Base-by-base conservation (phyloP, 176 grass and related monocot species). In the Cocos nucifera region DNA sequence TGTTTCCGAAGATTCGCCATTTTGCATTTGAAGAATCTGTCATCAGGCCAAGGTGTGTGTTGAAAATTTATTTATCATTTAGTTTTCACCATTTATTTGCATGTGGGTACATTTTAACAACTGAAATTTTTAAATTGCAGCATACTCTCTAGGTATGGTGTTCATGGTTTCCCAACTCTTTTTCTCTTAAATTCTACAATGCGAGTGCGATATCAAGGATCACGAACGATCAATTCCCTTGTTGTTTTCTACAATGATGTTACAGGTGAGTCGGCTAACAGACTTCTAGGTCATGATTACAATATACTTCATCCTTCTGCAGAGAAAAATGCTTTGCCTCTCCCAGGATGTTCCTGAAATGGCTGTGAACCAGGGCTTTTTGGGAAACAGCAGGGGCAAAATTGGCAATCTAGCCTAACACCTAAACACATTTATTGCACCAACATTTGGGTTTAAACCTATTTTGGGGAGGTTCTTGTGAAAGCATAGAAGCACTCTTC, bases 181-280 rank as follows among this genome's bases (percentile, higher is more conserved):
- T 82, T 96, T 77, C 83, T 96, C 63, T 75, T 96, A 50, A 96
- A 90, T 78, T 96, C 92, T 1, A 90, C 92, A n/a, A 85, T 90
- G 86, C 58, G 86, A 62, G 80, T 90, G 22, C 62, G 87, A 15
- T 96, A 96, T 65, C 92, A 83, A 73, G 92, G 92, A 63, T 74
- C 83, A 54, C 78, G 87, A 23, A 87, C 80, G 59, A 59, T 90
- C 28, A 84, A 78, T 64, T 65, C 78, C 28, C 63, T 96, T 48
- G 50, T 80, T 82, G 72, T 75, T 79, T 96, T 96, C 72, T 90
- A 96, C 54, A 90, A 75, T 22, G 80, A 88, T 72, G 75, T 87
- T 64, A 82, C 20, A 19, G 28, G 30, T 63, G 35, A 44, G 35
- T 14, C 2, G 2, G 35, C 35, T 44, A 12, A 14, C 10, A 44